These are phyloP conservation scores for Bremia lactucae DNA, from an alignment of 352 stramenopile species.

Conservation along the genomic window DNA sequence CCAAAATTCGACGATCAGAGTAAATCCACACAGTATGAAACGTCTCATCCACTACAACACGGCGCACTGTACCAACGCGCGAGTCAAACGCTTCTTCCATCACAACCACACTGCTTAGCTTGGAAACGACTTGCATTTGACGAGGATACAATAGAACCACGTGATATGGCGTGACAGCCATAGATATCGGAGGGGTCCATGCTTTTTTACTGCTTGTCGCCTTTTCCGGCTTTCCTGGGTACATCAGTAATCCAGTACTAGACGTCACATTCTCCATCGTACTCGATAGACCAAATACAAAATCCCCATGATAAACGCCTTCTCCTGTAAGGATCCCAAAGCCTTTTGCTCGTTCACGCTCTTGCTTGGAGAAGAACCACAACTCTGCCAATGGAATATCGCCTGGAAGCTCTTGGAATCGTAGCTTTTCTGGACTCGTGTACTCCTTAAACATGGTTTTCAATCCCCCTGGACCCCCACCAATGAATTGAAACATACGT, in stretches of 20 bases:
- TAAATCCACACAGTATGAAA: constrained; percentile 80
- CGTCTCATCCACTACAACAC: constrained; percentile 57
- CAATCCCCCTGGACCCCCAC: constrained; percentile 46
- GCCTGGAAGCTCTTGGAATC: constrained; percentile 86
- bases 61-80: constrained; percentile 59
- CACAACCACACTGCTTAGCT: constrained; percentile 80
- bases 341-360: constrained; percentile 71
- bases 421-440: constrained; percentile 61
- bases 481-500: constrained; percentile 88
- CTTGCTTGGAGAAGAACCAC: constrained; percentile 65
- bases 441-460: constrained; percentile 82
- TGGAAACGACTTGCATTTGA: constrained; percentile 76
- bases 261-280: constrained; percentile 80
- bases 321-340: constrained; percentile 88
- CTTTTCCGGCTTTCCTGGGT: constrained; percentile 52
- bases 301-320: constrained; percentile 85
- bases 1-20: constrained; percentile 68
- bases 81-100: constrained; percentile 77
- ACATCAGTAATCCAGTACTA: constrained; percentile 57
- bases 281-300: constrained; percentile 57
- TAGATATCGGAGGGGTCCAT: constrained; percentile 64
- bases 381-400: constrained; percentile 75
- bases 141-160: constrained; percentile 83
- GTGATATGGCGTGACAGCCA: constrained; percentile 88
- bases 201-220: constrained; percentile 20